A percentile compares a stretch with the other conserved stretches of the same genome.
Evolutionary conservation across 176 grass and related monocot species (phyloP).

Genomic region (Carex myosuroides): DNA sequence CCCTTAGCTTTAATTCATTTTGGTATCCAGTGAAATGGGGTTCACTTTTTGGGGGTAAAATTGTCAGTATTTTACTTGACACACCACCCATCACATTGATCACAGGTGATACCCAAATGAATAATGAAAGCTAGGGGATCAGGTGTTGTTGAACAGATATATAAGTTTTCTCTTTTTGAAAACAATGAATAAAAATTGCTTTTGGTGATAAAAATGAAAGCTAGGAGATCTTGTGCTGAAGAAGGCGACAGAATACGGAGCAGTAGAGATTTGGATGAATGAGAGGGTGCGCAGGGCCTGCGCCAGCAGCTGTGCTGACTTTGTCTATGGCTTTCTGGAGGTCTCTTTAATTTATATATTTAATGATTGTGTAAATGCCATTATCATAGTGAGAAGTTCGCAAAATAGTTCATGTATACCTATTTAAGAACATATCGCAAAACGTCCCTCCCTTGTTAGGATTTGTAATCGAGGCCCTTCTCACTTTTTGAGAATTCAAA

Average conservation of each 20-base stretch:
- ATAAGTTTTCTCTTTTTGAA: neutral
- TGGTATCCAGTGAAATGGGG: neutral
- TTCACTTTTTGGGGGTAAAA: neutral
- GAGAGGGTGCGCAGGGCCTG: constrained; percentile 82
- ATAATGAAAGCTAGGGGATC: neutral
- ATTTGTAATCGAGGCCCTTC: neutral
- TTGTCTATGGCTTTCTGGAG: constrained; percentile 89
- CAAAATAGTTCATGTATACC: neutral
- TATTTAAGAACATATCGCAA: neutral
- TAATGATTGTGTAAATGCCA: constrained; percentile 13
- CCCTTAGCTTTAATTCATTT: neutral
- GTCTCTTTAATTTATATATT: constrained; percentile 35
- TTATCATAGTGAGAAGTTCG: neutral
- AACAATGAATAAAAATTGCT: neutral
- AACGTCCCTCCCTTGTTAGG: neutral
- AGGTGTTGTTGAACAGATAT: neutral
- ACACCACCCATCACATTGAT: neutral
- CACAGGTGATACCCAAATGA: neutral
- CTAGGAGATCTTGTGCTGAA: constrained; percentile 85
- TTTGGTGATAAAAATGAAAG: constrained; percentile 36
- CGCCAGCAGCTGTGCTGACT: constrained; percentile 77
- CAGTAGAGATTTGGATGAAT: constrained; percentile 99
- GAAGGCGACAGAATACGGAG: constrained; percentile 95
- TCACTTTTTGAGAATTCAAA: neutral
- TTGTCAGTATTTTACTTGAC: neutral